A percentile compares a stretch with the other conserved stretches of the same genome.
Evolutionary conservation across 2,329 filamentous ascomycete genomes (phyloP).

Genomic region (Aspergillus floridensis): DNA sequence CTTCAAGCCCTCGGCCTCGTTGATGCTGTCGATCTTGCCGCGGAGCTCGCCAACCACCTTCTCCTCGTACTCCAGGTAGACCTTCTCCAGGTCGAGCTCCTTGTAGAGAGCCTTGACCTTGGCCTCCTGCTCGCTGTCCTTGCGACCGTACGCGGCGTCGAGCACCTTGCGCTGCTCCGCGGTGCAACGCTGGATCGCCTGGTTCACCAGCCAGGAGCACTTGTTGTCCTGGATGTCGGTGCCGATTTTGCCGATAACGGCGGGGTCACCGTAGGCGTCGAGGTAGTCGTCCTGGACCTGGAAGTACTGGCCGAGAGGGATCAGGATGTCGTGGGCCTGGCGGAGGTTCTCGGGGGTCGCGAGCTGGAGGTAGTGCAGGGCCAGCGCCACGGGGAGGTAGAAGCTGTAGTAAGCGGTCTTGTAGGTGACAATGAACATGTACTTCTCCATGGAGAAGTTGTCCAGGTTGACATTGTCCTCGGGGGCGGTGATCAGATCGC

Average conservation of each 20-base stretch:
- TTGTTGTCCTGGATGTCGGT: conserved; percentile 99
- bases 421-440: conserved; percentile 98
- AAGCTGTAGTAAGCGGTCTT: conserved; percentile 99
- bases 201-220: conserved; percentile 97
- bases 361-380: conserved; percentile 78
- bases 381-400: conserved; percentile 92
- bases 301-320: conserved; percentile 98
- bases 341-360: conserved; percentile 87
- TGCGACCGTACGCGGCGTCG: conserved; percentile 90
- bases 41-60: conserved; percentile 75
- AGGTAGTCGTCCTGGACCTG: conserved; percentile 99
- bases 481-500: conserved; percentile 91
- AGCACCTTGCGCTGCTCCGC: conserved; percentile 84
- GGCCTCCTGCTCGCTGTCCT: conserved; percentile 78
- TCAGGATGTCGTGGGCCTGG: conserved; percentile 85
- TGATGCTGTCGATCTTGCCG: conserved; percentile 70
- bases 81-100: conserved; percentile 77
- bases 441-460: conserved; percentile 92
- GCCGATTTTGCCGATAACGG: conserved; percentile 95
- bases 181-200: conserved; percentile 75
- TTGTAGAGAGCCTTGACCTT: conserved; percentile 85
- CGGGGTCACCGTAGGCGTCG: conserved; percentile 91
- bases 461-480: conserved; percentile 89
- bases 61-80: conserved; percentile 89
- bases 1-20: conserved; percentile 86